phyloP scores from a whole-genome alignment of 2,329 filamentous ascomycete species.

The Fusarium robinianum region DNA sequence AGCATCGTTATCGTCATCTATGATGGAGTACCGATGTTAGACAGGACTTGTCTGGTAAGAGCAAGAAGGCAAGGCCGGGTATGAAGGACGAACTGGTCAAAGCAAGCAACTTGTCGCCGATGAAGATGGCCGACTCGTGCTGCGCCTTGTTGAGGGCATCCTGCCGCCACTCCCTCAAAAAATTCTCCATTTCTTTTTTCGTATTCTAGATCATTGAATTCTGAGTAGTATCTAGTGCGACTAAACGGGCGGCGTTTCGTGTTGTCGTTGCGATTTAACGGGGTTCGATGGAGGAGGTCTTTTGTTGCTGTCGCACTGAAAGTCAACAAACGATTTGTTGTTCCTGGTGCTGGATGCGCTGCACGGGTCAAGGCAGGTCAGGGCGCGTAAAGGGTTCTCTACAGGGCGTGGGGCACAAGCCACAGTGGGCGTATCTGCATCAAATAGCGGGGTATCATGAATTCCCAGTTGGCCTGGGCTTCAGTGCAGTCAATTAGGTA shows the following conservation, averaged over 20 bases:
- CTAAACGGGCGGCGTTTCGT: slow-evolving; percentile 1
- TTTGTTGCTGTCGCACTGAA: slow-evolving; percentile 27
- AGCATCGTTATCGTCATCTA: slow-evolving; percentile 90
- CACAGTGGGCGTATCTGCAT: slow-evolving; percentile 31
- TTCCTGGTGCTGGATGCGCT: no score
- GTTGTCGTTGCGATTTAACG: slow-evolving; percentile 9
- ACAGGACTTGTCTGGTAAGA: background rate
- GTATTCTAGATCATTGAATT: slow-evolving; percentile 8
- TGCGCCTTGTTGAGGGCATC: slow-evolving; percentile 95
- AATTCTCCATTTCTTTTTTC: slow-evolving; percentile 74
- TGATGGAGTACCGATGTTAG: slow-evolving; percentile 13
- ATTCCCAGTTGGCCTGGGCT: slow-evolving; percentile 28
- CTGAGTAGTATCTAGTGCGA: background rate
- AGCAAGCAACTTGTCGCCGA: slow-evolving; percentile 94
- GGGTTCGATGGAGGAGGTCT: slow-evolving; percentile 22
- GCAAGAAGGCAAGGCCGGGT: background rate
- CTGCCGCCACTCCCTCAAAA: slow-evolving; percentile 91
- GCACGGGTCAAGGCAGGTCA: slow-evolving; percentile 8
- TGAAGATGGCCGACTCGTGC: slow-evolving; percentile 94
- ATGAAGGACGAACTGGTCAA: slow-evolving; percentile 73
- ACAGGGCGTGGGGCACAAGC: slow-evolving; percentile 22
- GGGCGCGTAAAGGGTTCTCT: slow-evolving; percentile 29
- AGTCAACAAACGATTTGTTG: slow-evolving; percentile 30
- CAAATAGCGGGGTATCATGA: slow-evolving; percentile 41
- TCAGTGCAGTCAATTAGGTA: slow-evolving; percentile 9